These are phyloP conservation scores for Botrytis cinerea DNA, from an alignment of 2,329 filamentous ascomycete genomes.

Conservation along the genomic window DNA sequence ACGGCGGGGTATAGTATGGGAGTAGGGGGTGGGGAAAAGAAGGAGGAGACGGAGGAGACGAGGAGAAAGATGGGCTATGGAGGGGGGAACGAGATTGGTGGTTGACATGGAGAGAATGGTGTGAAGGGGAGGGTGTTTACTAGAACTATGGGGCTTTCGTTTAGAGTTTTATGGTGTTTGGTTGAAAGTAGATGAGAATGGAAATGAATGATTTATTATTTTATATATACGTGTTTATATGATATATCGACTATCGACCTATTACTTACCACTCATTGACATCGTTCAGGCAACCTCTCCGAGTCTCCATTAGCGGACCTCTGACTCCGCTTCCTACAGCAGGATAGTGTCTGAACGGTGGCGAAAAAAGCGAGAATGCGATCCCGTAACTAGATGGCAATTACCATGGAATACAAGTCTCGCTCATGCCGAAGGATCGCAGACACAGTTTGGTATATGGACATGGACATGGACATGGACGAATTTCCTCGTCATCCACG, in stretches of 20 bases:
- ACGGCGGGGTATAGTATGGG: slow-evolving; percentile 44
- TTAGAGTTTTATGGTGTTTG: background rate
- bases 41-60: slow-evolving; percentile 42
- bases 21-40: slow-evolving; percentile 44
- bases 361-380: background rate
- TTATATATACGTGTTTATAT: background rate
- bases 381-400: background rate
- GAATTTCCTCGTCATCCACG: background rate
- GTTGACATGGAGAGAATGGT: slow-evolving; percentile 39
- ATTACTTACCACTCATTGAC: background rate
- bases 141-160: background rate
- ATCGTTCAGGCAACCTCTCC: background rate
- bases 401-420: background rate
- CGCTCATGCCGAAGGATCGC: slow-evolving; percentile 3
- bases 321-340: background rate
- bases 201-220: background rate
- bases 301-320: background rate
- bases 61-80: slow-evolving; percentile 57
- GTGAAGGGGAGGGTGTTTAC: background rate
- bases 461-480: background rate
- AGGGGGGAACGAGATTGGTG: slow-evolving; percentile 56
- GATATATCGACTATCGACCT: background rate
- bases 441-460: background rate
- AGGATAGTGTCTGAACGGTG: background rate
- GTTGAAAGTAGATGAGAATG: background rate